phyloP scores from a whole-genome alignment of 2,329 filamentous ascomycete genomes.

The Monosporascus sp. region DNA sequence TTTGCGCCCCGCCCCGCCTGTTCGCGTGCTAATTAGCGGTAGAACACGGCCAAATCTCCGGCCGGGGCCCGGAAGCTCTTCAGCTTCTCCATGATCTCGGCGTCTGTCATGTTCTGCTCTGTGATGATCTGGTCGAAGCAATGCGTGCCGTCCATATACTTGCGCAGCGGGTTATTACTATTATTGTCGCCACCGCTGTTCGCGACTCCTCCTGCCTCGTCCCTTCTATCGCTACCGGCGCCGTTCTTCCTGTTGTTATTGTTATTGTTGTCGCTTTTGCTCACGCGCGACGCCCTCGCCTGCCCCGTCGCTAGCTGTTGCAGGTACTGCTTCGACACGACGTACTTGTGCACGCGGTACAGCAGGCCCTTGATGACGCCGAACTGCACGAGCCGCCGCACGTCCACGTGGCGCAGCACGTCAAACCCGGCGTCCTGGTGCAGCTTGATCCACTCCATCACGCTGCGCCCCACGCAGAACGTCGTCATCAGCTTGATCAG shows the following conservation, averaged over 20 bases:
- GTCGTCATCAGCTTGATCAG: conserved; percentile 80
- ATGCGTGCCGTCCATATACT: conserved; percentile 69
- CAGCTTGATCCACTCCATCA: conserved; percentile 79
- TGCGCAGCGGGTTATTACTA: conserved; percentile 41
- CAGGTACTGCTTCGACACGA: conserved; percentile 62
- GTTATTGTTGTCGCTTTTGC: conserved; percentile 17
- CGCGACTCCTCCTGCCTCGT: conserved; percentile 1
- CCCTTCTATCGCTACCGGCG: conserved; percentile 9
- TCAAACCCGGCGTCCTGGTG: conserved; percentile 62
- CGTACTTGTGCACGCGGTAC: conserved; percentile 89
- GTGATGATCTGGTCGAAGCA: conserved; percentile 79
- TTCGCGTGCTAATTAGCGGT: conserved; percentile 31
- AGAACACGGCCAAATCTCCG: conserved; percentile 50
- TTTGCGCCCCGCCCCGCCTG: no score
- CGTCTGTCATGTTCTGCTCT: conserved; percentile 65
- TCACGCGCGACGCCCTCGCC: conserved; percentile 28
- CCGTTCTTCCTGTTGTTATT: conserved; percentile 11
- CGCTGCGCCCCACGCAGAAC: conserved; percentile 76
- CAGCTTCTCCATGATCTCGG: conserved; percentile 63
- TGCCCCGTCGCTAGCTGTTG: conserved; percentile 50
- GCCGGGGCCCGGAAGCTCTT: conserved; percentile 48
- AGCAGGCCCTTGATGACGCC: conserved; percentile 92
- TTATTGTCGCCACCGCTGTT: conserved; percentile 13
- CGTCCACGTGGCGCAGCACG: conserved; percentile 71
- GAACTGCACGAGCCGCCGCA: conserved; percentile 89